A percentile compares a stretch with the other conserved stretches of the same genome.
Conservation (phyloP, 1,139 yeast species). For the Blastobotrys elegans region DNA sequence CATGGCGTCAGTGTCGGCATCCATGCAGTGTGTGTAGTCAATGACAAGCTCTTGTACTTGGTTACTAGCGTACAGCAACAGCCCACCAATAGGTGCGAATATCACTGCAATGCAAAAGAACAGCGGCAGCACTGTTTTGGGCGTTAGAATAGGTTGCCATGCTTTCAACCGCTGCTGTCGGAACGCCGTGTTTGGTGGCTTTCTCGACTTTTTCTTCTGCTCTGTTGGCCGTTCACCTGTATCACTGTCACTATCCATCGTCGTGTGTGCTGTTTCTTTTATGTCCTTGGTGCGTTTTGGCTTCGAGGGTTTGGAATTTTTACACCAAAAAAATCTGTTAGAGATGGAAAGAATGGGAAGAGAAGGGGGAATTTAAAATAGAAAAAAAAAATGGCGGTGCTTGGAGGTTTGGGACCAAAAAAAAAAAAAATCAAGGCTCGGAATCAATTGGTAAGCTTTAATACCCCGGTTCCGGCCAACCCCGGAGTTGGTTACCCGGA, state of each 20-base stretch:
- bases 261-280: neutral
- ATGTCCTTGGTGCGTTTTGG: neutral
- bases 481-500: too few species aligned
- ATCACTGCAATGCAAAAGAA: slow-evolving; percentile 71
- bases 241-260: slow-evolving; percentile 39
- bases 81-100: slow-evolving; percentile 89
- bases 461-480: too few species aligned
- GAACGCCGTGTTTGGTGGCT: slow-evolving; percentile 43
- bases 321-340: neutral
- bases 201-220: slow-evolving; percentile 33
- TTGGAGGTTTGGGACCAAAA: neutral
- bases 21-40: slow-evolving; percentile 74
- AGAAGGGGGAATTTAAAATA: neutral
- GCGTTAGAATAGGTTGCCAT: slow-evolving; percentile 80
- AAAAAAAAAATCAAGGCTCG: neutral
- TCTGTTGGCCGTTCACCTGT: slow-evolving; percentile 26
- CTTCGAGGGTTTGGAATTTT: neutral
- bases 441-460: too few species aligned
- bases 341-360: neutral
- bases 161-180: slow-evolving; percentile 45
- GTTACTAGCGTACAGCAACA: slow-evolving; percentile 76
- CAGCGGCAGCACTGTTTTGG: slow-evolving; percentile 80
- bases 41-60: slow-evolving; percentile 72
- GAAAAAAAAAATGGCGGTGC: neutral
- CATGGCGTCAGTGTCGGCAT: slow-evolving; percentile 53